Percentiles rank a stretch among this genome's conserved stretches.
Conservation (phyloP, 2,329 filamentous ascomycete genomes). For the Coniosporium tulheliwenetii region DNA sequence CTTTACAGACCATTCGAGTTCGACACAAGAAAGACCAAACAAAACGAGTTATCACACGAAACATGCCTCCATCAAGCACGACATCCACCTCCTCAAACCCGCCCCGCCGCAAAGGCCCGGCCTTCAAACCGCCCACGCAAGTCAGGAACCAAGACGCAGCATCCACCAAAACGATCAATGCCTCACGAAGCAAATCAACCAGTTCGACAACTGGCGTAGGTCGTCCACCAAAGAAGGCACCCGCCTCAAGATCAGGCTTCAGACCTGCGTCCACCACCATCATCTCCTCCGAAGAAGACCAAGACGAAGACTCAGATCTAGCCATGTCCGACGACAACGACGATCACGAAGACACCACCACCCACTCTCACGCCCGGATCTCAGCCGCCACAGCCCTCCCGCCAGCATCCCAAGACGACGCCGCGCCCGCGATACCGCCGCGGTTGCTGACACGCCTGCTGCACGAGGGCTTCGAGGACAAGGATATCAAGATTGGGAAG, state of each 20-base stretch:
- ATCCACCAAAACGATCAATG: conserved; percentile 2
- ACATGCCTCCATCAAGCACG: conserved; percentile 1
- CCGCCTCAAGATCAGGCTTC: neutral
- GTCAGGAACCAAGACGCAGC: neutral
- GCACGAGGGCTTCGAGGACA: conserved; percentile 60
- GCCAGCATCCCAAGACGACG: conserved; percentile 4
- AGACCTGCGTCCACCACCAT: conserved; percentile 2
- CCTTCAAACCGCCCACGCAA: conserved; percentile 6
- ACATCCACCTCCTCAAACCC: conserved; percentile 2
- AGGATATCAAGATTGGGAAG: conserved; percentile 56
- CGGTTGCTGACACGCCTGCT: conserved; percentile 63
- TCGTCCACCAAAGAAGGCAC: neutral
- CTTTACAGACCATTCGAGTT: too few relatives aligned
- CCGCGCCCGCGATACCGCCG: conserved; percentile 42
- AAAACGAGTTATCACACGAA: neutral
- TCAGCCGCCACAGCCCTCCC: neutral
- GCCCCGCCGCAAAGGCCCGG: conserved; percentile 1
- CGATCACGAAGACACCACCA: neutral
- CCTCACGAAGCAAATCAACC: neutral
- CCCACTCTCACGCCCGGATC: neutral
- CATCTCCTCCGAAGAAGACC: neutral
- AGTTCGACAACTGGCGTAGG: conserved; percentile 4
- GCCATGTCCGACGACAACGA: conserved; percentile 3
- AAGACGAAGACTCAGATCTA: neutral
- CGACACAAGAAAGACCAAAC: too few relatives aligned